phyloP scores from a whole-genome alignment of 805 yeast species.

The Aciculoconidium aculeatum region DNA sequence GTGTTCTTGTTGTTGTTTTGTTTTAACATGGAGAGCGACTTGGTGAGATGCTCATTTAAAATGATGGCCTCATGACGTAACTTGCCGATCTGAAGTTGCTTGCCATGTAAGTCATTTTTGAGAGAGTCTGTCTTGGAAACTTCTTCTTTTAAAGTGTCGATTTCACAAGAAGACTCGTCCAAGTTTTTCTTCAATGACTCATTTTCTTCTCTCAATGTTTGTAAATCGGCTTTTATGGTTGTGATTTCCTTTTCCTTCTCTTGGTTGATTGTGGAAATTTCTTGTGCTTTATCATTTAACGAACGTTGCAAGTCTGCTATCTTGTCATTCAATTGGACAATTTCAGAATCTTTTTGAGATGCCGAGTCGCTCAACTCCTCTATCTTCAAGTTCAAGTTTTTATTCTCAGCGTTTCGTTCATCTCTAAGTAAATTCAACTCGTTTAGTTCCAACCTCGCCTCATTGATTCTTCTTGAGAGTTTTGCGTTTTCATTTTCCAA shows the following conservation, averaged over 20 bases:
- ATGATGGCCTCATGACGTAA: conserved; percentile 92
- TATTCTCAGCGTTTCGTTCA: conserved; percentile 34
- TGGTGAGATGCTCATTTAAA: conserved; percentile 90
- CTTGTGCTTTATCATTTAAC: no score
- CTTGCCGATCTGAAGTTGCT: conserved; percentile 79
- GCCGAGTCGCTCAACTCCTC: conserved; percentile 43
- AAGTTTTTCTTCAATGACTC: conserved; percentile 20
- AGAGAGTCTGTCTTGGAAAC: conserved; percentile 39
- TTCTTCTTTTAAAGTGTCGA: conserved; percentile 13
- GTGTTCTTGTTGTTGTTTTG: conserved; percentile 64
- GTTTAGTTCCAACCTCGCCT: conserved; percentile 34
- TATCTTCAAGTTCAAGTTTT: conserved; percentile 35
- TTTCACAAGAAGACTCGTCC: conserved; percentile 11
- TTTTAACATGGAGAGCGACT: conserved; percentile 79
- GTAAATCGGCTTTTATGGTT: not conserved
- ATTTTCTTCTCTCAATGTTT: conserved; percentile 14
- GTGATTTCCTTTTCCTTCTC: conserved; percentile 3
- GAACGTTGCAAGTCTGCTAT: conserved; percentile 16
- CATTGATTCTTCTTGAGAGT: conserved; percentile 33
- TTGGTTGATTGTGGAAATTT: not conserved
- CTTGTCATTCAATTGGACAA: conserved; percentile 8
- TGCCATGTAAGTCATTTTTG: conserved; percentile 48
- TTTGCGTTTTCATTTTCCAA: conserved; percentile 35
- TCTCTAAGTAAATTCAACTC: conserved; percentile 35
- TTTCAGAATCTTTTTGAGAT: conserved; percentile 18